A percentile compares a stretch with the other conserved stretches of the same genome.
These are phyloP conservation scores for Neltuma alba DNA, from an alignment of 306 rosid genomes.

Conservation along the genomic window DNA sequence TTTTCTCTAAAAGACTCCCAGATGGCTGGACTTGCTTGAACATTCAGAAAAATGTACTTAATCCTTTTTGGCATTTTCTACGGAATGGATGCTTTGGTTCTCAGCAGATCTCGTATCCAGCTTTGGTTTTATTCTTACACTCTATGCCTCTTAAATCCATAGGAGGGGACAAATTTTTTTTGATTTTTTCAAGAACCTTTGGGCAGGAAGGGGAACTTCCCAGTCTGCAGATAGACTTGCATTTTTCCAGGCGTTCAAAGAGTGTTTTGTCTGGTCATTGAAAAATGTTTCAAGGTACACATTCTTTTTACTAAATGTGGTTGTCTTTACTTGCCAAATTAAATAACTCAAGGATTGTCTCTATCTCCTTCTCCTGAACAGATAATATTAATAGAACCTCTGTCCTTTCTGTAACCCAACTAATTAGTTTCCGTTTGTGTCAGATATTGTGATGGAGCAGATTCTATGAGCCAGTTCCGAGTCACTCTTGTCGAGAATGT, in stretches of 20 bases:
- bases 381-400: conserved; percentile 8
- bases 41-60: conserved; percentile 72
- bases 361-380: conserved; percentile 3
- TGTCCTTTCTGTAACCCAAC: conserved; percentile 33
- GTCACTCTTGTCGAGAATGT: conserved; percentile 60
- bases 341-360: conserved; percentile 20
- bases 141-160: conserved; percentile 67
- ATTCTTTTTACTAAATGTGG: conserved; percentile 27
- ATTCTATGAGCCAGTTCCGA: conserved; percentile 56
- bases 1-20: conserved; percentile 80
- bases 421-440: conserved; percentile 37
- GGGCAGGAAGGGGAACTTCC: conserved; percentile 74
- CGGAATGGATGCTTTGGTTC: conserved; percentile 95
- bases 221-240: conserved; percentile 62
- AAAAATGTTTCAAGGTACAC: conserved; percentile 77
- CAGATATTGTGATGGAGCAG: conserved; percentile 69
- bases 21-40: conserved; percentile 78
- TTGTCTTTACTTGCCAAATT: conserved; percentile 8
- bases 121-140: conserved; percentile 76
- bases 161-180: conserved; percentile 70
- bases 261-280: conserved; percentile 87
- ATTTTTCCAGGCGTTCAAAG: conserved; percentile 80
- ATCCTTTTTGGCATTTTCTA: conserved; percentile 83
- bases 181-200: conserved; percentile 76
- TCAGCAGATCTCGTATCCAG: conserved; percentile 80